Evolutionary conservation across 2,329 filamentous ascomycete genomes (phyloP).

Genomic region (Stenocarpella maydis): DNA sequence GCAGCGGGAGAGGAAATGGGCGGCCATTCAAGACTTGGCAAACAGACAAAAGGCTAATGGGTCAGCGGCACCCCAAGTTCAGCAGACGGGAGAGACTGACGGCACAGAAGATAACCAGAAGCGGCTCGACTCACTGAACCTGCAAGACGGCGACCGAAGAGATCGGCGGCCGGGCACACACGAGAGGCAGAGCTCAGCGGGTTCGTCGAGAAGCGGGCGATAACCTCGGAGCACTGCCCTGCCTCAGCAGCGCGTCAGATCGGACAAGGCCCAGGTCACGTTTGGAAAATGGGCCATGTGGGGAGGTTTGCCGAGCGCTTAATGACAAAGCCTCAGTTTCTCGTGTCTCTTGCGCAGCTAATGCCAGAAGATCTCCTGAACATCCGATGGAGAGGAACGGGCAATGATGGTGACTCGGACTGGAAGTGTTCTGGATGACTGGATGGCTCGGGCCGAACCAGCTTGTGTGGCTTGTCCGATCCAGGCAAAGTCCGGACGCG

Average conservation of each 20-base stretch:
- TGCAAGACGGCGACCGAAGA: constrained; percentile 80
- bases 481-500: constrained; percentile 19
- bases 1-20: constrained; percentile 87
- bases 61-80: constrained; percentile 40
- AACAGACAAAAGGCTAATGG: constrained; percentile 67
- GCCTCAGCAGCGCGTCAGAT: background rate
- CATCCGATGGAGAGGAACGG: background rate
- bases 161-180: constrained; percentile 60
- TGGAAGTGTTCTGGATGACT: background rate
- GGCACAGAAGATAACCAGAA: constrained; percentile 85
- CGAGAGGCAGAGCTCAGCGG: constrained; percentile 68
- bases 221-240: constrained; percentile 42
- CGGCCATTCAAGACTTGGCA: constrained; percentile 81
- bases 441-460: background rate
- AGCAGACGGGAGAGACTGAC: constrained; percentile 77
- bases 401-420: background rate
- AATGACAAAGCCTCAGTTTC: constrained; percentile 35
- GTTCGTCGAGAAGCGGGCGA: constrained; percentile 61
- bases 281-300: constrained; percentile 16
- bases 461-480: constrained; percentile 15
- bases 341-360: constrained; percentile 5
- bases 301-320: constrained; percentile 8
- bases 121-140: constrained; percentile 85
- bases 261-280: background rate
- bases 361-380: background rate